Conservation (phyloP, 1,139 yeast species). For the Yarrowia galli region DNA sequence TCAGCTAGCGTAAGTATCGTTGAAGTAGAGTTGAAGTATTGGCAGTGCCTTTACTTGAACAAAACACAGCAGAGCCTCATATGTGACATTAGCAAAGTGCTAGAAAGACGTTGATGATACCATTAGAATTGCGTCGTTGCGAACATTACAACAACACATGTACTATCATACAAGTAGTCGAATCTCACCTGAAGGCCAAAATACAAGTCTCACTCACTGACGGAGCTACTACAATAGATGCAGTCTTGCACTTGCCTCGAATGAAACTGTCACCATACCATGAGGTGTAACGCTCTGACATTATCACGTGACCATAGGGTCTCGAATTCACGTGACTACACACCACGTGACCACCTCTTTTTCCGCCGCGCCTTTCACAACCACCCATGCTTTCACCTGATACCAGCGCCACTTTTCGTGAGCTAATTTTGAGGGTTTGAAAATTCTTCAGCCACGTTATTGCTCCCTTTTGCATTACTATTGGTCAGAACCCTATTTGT, state of each 20-base stretch:
- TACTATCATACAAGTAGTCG: too few relatives aligned
- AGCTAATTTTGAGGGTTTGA: conserved; percentile 31
- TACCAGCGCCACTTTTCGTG: conserved; percentile 17
- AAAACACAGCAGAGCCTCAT: too few relatives aligned
- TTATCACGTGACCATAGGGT: too few relatives aligned
- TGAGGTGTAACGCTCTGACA: too few relatives aligned
- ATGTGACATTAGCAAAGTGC: background rate
- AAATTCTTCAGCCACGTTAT: conserved; percentile 31
- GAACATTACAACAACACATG: background rate
- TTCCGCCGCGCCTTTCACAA: too few relatives aligned
- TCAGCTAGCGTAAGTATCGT: too few relatives aligned
- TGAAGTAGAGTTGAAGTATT: too few relatives aligned
- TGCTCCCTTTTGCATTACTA: background rate
- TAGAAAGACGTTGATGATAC: background rate
- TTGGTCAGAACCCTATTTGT: conserved; percentile 1
- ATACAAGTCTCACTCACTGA: background rate
- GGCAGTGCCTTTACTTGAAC: too few relatives aligned
- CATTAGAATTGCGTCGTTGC: background rate
- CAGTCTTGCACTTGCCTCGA: background rate
- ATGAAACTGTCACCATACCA: too few relatives aligned
- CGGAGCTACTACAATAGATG: background rate
- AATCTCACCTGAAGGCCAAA: background rate
- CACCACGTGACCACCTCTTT: too few relatives aligned
- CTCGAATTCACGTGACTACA: too few relatives aligned
- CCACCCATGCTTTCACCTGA: too few relatives aligned